Base-by-base conservation (phyloP, 108 stramenopile species). In the Aurantiochytrium sp. region DNA sequence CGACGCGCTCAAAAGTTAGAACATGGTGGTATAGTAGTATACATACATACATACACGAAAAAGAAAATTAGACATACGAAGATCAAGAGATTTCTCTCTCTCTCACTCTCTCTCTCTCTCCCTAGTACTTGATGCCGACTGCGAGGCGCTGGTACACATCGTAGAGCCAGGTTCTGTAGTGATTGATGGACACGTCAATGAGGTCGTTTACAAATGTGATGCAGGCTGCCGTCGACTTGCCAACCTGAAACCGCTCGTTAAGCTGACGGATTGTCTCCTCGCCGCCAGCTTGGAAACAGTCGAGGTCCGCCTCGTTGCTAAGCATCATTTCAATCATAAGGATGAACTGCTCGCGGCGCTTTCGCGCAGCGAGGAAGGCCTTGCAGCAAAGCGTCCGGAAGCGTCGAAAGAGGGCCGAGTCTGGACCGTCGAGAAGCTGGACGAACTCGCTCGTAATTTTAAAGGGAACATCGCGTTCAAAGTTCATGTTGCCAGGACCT, bases 401-500 rank as follows among this genome's bases (percentile, higher is more conserved):
- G 23, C 95, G 94, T 5, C 91, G 88, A 91, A 98, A 98, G 16
- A 94, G 93, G 5, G 92, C 91, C 42, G 96, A 96, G 58, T 96
- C 91, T 4, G 96, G 96, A 5, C 99, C 99, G 58, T 95, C 99
- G 93, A 99, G 90, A 43, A 99, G 96, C 47, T 98, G 96, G 12
- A 99, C 90, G 94, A 98, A 96, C 91, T 99, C 97, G 57, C 95
- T 95, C 21, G 99, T 99, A n/a, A 99, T 92, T 92, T 99, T 99
- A 92, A 99, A 99, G 12, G 99, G 98, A 5, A 96, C 97, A 42
- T 69, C 64, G 64, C 94, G 93, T 89, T 98, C 98, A 25, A 98
- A 91, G 88, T 96, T 96, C 90, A 98, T 98, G 47, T 95, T 95
- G 5, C 98, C 98, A 19, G 98, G 98, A 2, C 98, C 98, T 60